Conservation (phyloP, 192 early-diverging fungal genomes). For the Backusella luteola region DNA sequence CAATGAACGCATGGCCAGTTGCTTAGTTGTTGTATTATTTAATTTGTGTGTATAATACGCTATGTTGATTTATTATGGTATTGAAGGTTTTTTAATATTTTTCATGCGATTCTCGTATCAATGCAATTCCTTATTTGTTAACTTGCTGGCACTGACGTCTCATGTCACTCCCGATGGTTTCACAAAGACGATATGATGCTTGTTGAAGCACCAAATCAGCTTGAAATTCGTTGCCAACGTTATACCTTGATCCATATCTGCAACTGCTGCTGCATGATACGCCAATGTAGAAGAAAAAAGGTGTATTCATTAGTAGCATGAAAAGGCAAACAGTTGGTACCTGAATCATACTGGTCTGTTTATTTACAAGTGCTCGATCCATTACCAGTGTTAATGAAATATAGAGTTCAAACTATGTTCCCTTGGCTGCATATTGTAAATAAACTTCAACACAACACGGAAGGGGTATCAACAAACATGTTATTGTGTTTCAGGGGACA, state of each 20-base stretch:
- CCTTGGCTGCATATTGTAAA: no score
- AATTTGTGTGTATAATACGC: no score
- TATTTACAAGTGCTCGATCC: no score
- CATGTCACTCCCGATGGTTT: neutral
- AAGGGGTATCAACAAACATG: neutral
- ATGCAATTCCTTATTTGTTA: neutral
- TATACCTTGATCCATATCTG: neutral
- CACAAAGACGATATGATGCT: neutral
- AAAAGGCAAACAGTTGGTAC: neutral
- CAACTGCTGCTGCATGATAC: neutral
- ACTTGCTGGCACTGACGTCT: neutral
- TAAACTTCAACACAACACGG: neutral
- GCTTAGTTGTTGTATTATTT: no score
- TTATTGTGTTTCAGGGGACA: neutral
- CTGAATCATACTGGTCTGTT: neutral
- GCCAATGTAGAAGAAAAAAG: neutral
- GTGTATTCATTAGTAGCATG: neutral
- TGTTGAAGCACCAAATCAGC: neutral
- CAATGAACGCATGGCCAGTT: no score
- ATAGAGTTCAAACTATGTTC: no score
- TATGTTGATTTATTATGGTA: neutral
- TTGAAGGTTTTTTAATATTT: neutral
- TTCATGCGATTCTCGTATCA: no score
- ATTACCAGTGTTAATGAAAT: no score
- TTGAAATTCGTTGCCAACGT: neutral